phyloP scores from a whole-genome alignment of 139 green algal genomes.

The Chlamydomonas sp. region DNA sequence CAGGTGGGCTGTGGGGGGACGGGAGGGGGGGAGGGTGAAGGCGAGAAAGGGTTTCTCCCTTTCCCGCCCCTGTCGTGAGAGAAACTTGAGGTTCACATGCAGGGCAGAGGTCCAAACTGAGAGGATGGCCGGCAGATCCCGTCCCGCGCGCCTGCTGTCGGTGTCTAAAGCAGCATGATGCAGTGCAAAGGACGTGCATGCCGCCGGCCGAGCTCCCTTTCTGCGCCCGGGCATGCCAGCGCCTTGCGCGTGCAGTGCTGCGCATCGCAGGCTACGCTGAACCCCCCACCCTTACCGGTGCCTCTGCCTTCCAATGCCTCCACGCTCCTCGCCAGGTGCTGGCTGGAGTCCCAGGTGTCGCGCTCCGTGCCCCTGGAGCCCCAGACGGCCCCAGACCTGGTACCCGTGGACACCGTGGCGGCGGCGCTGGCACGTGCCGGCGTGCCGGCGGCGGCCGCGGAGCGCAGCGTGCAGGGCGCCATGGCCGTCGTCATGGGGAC shows the following conservation, averaged over 20 bases:
- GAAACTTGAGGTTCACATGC: too few relatives aligned
- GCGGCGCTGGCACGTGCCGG: conserved; percentile 26
- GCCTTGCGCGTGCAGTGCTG: too few relatives aligned
- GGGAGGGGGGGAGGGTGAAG: background rate
- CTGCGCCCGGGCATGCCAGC: too few relatives aligned
- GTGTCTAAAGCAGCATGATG: too few relatives aligned
- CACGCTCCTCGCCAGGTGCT: background rate
- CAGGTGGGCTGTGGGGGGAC: conserved; percentile 14
- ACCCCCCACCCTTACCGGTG: too few relatives aligned
- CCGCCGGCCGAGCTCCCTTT: too few relatives aligned
- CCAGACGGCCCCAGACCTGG: conserved; percentile 3
- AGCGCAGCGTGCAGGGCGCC: conserved; percentile 12
- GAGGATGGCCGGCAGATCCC: too few relatives aligned
- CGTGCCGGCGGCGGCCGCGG: conserved; percentile 4
- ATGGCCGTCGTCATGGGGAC: background rate
- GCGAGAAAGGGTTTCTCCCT: background rate
- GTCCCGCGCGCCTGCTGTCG: too few relatives aligned
- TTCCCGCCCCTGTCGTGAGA: background rate
- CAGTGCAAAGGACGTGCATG: too few relatives aligned
- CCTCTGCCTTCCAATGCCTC: background rate
- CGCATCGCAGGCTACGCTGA: too few relatives aligned
- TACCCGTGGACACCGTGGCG: conserved; percentile 18
- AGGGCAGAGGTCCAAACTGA: too few relatives aligned
- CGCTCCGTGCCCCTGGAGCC: background rate
- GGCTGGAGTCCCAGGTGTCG: conserved; percentile 11